These are phyloP conservation scores for Cyberlindnera japonica DNA, from an alignment of 805 yeast species.

Conservation along the genomic window DNA sequence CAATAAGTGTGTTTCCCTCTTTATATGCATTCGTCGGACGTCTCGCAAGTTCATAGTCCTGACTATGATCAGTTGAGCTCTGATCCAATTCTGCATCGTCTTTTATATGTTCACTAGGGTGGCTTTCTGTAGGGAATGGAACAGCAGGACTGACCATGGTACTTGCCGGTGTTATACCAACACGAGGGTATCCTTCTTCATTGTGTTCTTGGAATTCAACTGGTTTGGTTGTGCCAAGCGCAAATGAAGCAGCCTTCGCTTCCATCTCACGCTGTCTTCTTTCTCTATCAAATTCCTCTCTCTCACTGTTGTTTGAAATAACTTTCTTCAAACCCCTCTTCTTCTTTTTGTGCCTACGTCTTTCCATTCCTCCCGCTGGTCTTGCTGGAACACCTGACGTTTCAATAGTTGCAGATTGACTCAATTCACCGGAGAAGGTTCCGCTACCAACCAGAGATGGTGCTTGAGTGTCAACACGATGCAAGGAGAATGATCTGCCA, in stretches of 20 bases:
- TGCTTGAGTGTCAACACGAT: conserved; percentile 70
- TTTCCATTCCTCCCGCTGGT: conserved; percentile 73
- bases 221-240: conserved; percentile 30
- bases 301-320: conserved; percentile 5
- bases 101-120: conserved; percentile 1
- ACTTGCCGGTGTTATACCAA: conserved; percentile 26
- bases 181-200: conserved; percentile 15
- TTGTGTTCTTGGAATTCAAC: conserved; percentile 18
- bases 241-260: conserved; percentile 42
- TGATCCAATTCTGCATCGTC: conserved; percentile 8
- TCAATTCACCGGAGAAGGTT: conserved; percentile 19
- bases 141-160: conserved; percentile 13
- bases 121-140: conserved; percentile 9
- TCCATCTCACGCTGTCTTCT: conserved; percentile 38
- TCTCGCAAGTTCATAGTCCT: conserved; percentile 26
- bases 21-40: conserved; percentile 46
- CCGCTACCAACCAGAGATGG: conserved; percentile 22
- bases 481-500: conserved; percentile 76
- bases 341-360: conserved; percentile 39
- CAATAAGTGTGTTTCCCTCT: conserved; percentile 66
- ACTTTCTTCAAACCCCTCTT: conserved; percentile 32
- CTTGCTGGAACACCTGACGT: conserved; percentile 62
- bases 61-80: conserved; percentile 12
- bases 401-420: conserved; percentile 45
- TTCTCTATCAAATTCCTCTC: conserved; percentile 31